Base-by-base conservation (phyloP, 2,329 filamentous ascomycete genomes). In the Alternaria brassicae region DNA sequence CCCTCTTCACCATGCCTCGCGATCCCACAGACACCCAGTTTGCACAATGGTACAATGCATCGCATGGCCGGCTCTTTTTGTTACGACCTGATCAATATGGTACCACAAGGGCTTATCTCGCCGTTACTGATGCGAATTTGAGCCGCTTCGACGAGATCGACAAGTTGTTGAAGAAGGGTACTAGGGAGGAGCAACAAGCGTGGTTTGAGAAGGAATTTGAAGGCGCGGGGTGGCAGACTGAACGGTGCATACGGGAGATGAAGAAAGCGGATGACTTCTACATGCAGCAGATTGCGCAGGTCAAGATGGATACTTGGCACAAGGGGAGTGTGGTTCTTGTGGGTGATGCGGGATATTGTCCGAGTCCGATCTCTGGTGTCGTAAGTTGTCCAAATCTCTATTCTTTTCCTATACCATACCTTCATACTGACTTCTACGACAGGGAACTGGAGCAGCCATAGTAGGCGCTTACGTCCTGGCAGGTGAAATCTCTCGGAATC, bases 251-350 rank as follows among this genome's bases (percentile, higher is more conserved):
- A 0, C 60, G 73, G 7, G 79, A 67, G 2, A 80, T 84, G 78
- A 66, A 75, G 27, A 68, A 66, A 1, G 67, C 76, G 0, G 65
- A 79, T 0, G 78, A 83, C 54, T 83, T 82, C 62, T 84, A 83
- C 66, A 79, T 77, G 58, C 75, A 81, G 28, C 74, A 79, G 17
- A 67, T 79, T n/a, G 77, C 72, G 6, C 76, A 80, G 45, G 72
- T 81, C 42, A 76, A 74, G 44, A 72, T 81, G 61, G 61, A 72
- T 2, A 51, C 62, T 2, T 80, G 76, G 74, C 70, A 68, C 1
- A 67, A 71, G 17, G 75, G 76, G 7, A 71, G 75, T n/a, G 66
- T 74, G 6, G 77, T 56, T 6, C 62, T 81, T 4, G 57, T 80
- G 2, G 79, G 78, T 6, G 79, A 81, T 60, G 77, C 79, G 2